phyloP scores from a whole-genome alignment of 345 rosid genomes.

The Acer saccharum region DNA sequence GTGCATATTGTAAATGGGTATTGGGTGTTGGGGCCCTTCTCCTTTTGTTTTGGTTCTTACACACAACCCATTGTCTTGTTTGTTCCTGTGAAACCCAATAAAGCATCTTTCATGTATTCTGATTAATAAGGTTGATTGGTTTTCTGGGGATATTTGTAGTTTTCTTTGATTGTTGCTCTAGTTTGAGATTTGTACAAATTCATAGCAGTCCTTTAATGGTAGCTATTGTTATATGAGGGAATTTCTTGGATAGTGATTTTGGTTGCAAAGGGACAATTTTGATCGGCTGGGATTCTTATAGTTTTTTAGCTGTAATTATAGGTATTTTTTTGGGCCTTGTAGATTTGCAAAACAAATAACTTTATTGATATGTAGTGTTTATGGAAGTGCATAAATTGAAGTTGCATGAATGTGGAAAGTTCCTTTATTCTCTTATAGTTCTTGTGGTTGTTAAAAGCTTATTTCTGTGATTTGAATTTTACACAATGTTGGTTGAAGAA shows the following conservation, averaged over 20 bases:
- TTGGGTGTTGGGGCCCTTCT: constrained; percentile 30
- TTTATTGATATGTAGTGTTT: constrained; percentile 34
- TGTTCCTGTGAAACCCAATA: constrained; percentile 23
- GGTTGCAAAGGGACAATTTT: constrained; percentile 33
- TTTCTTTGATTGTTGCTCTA: constrained; percentile 25
- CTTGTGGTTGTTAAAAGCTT: constrained; percentile 32
- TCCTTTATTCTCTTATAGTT: constrained; percentile 33
- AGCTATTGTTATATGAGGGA: constrained; percentile 15
- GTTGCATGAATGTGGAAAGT: constrained; percentile 49
- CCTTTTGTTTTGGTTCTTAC: constrained; percentile 28
- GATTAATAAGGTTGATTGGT: constrained; percentile 12
- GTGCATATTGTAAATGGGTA: constrained; percentile 24
- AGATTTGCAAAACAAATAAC: constrained; percentile 8
- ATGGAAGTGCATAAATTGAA: constrained; percentile 31
- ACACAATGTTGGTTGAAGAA: constrained; percentile 27
- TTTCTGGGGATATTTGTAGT: constrained; percentile 26
- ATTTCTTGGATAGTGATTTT: constrained; percentile 32
- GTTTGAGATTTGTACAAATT: constrained; percentile 29
- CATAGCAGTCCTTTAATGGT: constrained; percentile 13
- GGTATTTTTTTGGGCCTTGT: constrained; percentile 13
- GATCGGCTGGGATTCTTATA: background rate
- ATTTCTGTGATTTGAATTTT: constrained; percentile 26
- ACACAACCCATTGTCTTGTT: constrained; percentile 29
- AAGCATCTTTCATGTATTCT: constrained; percentile 8
- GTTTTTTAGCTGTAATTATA: constrained; percentile 38